Evolutionary conservation across 257 asterid genomes (phyloP).

Genomic region (Coffea canephora): DNA sequence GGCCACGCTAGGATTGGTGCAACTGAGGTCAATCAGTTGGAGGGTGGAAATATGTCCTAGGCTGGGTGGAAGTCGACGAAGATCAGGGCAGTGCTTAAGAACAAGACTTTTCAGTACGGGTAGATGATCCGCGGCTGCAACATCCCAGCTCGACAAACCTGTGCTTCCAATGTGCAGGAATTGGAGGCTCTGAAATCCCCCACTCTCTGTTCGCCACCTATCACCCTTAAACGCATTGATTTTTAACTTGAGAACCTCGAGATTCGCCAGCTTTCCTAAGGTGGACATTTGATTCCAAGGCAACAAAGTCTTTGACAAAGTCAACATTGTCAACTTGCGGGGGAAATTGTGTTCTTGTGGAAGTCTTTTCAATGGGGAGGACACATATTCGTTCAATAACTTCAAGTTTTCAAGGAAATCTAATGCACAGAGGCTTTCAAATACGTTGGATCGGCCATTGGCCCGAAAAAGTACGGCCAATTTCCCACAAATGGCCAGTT

Average conservation of each 20-base stretch:
- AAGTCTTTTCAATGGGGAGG: not conserved
- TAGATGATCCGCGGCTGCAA: conserved; percentile 10
- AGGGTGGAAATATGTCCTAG: conserved; percentile 17
- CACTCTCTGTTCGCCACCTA: conserved; percentile 7
- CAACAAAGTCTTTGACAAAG: not conserved
- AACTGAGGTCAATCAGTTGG: conserved; percentile 15
- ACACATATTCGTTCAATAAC: not conserved
- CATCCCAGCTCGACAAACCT: conserved; percentile 11
- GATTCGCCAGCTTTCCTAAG: not conserved
- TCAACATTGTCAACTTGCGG: not conserved
- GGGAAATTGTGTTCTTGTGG: not conserved
- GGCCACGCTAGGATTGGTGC: conserved; percentile 16
- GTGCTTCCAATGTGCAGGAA: conserved; percentile 16
- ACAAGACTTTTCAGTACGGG: conserved; percentile 15
- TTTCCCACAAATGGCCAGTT: not conserved
- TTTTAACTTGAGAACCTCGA: conserved; percentile 21
- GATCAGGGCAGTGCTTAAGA: conserved; percentile 16
- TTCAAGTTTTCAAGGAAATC: not conserved
- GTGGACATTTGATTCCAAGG: too few species aligned
- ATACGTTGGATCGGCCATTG: not conserved
- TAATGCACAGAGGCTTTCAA: not conserved
- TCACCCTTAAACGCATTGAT: conserved; percentile 10
- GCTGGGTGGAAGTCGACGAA: conserved; percentile 11
- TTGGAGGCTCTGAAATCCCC: conserved; percentile 12
- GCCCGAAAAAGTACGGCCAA: not conserved